Base-by-base conservation (phyloP, 768 basidiomycete genomes). In the Rhodotorula kratochvilovae region DNA sequence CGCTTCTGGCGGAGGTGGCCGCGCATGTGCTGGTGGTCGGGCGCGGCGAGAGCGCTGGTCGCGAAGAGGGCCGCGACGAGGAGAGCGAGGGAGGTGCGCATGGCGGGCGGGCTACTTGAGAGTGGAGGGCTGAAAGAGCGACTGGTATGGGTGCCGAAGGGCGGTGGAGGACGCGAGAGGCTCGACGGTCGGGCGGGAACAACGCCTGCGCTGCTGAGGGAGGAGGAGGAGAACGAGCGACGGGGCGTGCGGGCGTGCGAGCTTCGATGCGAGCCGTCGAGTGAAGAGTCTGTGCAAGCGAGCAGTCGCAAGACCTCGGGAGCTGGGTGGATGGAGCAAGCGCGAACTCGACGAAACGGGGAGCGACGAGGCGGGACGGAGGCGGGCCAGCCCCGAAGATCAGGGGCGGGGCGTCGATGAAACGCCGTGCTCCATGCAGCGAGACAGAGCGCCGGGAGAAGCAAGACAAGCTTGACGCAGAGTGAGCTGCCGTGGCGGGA, bases 21-120 rank as follows among this genome's bases (percentile, higher is more conserved):
- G 29, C 25, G 55, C 33, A 36, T 51, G 57, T 39, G 46, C 17
- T 61, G 57, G 43, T 66, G 63, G 36, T 29, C 42, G 3, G 67
- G 36, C 39, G 35, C 61, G 33, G 68, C 43, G 43, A 67, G 25
- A 17, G 65, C 48, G 33, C 8, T 10, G 21, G 53, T 33, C 17
- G 68, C 68, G 36, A 63, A n/a, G 27, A 56, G 16, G 11, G 57
- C 55, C 13, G 53, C 68, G 65, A 61, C 15, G 46, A 60, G 15
- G 58, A 73, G 50, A 50, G 61, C 36, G 35, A 61, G 36, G 31
- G 51, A n/a, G 27, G 67, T 53, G 45, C 72, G 72, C 72, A 73
- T 69, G 2, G 33, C n/a, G 39, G 23, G 45, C 21, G 56, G 36
- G 27, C 3, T 48, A 8, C 23, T 10, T 33, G 29, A 45, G 10